Evolutionary conservation across 345 rosid species (phyloP), one percentile per base, ranked within the genome.

Genomic region (Dipteronia sinensis): DNA sequence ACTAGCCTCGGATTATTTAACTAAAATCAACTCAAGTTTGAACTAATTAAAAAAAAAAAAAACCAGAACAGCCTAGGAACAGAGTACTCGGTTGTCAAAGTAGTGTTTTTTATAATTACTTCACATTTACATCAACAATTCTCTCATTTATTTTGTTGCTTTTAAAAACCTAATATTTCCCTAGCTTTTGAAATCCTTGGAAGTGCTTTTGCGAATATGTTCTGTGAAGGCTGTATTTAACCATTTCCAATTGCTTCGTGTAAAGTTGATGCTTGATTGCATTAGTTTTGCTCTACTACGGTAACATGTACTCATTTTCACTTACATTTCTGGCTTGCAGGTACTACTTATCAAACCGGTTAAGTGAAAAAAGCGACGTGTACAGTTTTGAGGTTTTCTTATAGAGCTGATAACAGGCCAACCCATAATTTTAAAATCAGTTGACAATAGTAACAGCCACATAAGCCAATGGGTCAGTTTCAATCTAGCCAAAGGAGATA

Each of bases 371-470:
- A 74, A 85, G 83, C 49, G 89, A 89, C 19, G 79, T 85, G 0
- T 89, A 87, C 49, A 82, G 89, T 55, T 89, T 87, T 2, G 90
- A 89, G 22, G n/a, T 86, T 46, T 89, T 40, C 75, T 89, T 0
- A 53, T 89, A 55, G 85, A 85, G 68, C 72, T 86, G 38, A 77
- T 83, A 3, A 83, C 87, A 64, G 74, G 83, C 71, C 76, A 61
- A 25, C 75, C 80, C 2, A 85, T 77, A 34, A 81, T 83, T 22
- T 55, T 47, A 10, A 77, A 59, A 56, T 51, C 0, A 40, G 8
- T 1, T 2, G 76, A 73, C 40, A n/a, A 70, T 29, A 65, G 68
- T 6, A 73, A 58, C 49, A 23, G 72, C 72, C 81, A 85, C 67
- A 80, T 86, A 56, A 78, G 69, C 44, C 76, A 86, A 29, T 86